phyloP scores from a whole-genome alignment of 2,329 filamentous ascomycete species.

The Amphichorda felina region DNA sequence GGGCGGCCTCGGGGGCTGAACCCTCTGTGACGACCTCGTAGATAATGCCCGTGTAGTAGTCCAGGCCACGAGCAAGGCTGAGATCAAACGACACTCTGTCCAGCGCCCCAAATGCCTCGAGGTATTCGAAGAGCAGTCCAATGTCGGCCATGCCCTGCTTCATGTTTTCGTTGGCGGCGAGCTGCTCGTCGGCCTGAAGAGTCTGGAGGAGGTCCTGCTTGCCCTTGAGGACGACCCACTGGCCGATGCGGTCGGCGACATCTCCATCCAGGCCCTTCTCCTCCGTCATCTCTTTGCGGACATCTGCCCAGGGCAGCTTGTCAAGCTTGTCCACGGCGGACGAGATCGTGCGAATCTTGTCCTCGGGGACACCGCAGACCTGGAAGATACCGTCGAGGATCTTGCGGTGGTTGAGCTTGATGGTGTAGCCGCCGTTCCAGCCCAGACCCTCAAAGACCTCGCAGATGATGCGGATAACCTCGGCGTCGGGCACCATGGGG shows the following conservation, averaged over 20 bases:
- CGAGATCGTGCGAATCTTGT: conserved; percentile 82
- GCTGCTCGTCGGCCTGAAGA: conserved; percentile 53
- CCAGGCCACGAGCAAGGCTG: conserved; percentile 79
- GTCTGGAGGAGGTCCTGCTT: conserved; percentile 61
- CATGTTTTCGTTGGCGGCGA: conserved; percentile 62
- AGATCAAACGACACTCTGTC: conserved; percentile 79
- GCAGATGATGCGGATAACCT: conserved; percentile 72
- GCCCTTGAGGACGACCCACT: conserved; percentile 70
- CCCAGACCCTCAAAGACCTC: conserved; percentile 78
- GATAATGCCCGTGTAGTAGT: conserved; percentile 86
- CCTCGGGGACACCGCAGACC: conserved; percentile 75
- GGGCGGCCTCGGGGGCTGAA: conserved; percentile 29
- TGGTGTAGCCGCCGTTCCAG: conserved; percentile 64
- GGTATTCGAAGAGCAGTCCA: conserved; percentile 67
- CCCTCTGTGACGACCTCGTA: conserved; percentile 82
- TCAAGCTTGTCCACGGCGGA: conserved; percentile 94
- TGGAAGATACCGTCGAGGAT: conserved; percentile 88
- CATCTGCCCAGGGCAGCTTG: conserved; percentile 82
- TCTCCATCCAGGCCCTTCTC: conserved; percentile 71
- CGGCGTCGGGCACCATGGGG: conserved; percentile 83
- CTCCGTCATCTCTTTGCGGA: conserved; percentile 85
- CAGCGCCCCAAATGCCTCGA: conserved; percentile 63
- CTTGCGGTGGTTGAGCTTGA: conserved; percentile 92
- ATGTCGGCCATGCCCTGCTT: conserved; percentile 75
- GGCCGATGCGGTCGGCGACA: conserved; percentile 78